Evolutionary conservation across 495 filamentous ascomycete genomes (phyloP), one percentile per base, ranked within the genome.

Genomic region (Aspergillus olivimuriae): DNA sequence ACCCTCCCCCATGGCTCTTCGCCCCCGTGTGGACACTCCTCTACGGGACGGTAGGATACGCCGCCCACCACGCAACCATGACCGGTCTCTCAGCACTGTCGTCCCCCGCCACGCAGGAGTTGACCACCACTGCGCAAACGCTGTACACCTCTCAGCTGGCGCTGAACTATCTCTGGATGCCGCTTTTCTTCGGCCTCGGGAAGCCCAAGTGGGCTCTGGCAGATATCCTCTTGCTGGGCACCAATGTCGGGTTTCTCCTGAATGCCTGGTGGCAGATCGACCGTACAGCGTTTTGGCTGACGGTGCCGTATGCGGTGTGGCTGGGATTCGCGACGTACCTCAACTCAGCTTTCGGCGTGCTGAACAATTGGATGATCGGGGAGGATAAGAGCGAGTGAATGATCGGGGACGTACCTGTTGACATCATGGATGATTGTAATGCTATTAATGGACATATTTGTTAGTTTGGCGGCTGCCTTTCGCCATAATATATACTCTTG

Each of bases 121-220:
- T 56, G 44, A 57, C 63, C 18, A 35, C 30, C 9, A 40, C 35
- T 21, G 58, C 57, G 20, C 62, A 69, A 28, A 84, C 82, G 0
- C 73, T 94, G 12, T 96, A 94, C 70, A 84, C 83, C 4, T 77
- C 83, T 34, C 90, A 95, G 57, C 81, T 96, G 7, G 83, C 71
- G 15, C 64, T 95, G 11, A 95, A 96, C 60, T 66, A 92, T 15
- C 59, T 83, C 36, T 97, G 87, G 88, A 95, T 92, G 87, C 91
- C 91, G 1, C 75, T 95, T 7, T 97, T 96, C 74, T 95, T 94
- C 57, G 73, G 75, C 1, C 50, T 84, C 23, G 75, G 78, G 30
- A 74, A 77, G 18, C 86, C 88, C 2, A 74, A 81, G 44, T 76
- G 80, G 56, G 89, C 89, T 1, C 75, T 89, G 7, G 76, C 73